Conservation (phyloP, 208 protist species). For the Crithidia sp. region DNA sequence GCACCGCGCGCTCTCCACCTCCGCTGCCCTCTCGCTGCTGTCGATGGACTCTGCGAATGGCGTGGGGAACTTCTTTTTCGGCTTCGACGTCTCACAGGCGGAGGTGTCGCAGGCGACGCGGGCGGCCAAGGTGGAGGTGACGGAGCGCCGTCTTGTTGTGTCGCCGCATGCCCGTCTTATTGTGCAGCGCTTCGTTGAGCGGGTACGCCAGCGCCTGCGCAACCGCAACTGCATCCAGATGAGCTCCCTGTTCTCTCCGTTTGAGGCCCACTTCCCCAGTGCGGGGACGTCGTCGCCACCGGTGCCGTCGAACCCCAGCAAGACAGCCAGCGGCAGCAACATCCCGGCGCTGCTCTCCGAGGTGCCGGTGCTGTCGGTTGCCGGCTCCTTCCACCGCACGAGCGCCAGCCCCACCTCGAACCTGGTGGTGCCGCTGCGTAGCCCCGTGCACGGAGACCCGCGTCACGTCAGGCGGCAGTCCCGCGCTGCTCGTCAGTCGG, state of each 20-base stretch:
- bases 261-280: not conserved
- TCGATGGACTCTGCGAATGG: constrained; percentile 1
- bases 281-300: not conserved
- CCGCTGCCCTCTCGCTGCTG: constrained; percentile 2
- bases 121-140: constrained; percentile 38
- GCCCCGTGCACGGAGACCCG: not conserved
- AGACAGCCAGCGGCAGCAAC: not conserved
- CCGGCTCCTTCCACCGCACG: not conserved
- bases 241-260: constrained; percentile 2
- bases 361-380: constrained; percentile 14
- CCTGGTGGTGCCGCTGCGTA: not conserved
- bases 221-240: constrained; percentile 24
- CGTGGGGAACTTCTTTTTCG: constrained; percentile 21
- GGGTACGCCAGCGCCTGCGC: constrained; percentile 19
- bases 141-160: constrained; percentile 6
- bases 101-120: constrained; percentile 44
- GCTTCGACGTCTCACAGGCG: constrained; percentile 43
- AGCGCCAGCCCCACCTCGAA: constrained; percentile 3
- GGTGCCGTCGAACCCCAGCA: not conserved
- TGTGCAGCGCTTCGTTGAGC: constrained; percentile 27
- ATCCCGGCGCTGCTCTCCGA: not conserved
- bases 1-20: not conserved
- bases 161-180: constrained; percentile 22
- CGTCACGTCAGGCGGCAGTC: not conserved
- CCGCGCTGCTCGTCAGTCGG: not conserved